Evolutionary conservation across 768 basidiomycete genomes (phyloP), one percentile per base, ranked within the genome.

Genomic region (Boletus bicolor): DNA sequence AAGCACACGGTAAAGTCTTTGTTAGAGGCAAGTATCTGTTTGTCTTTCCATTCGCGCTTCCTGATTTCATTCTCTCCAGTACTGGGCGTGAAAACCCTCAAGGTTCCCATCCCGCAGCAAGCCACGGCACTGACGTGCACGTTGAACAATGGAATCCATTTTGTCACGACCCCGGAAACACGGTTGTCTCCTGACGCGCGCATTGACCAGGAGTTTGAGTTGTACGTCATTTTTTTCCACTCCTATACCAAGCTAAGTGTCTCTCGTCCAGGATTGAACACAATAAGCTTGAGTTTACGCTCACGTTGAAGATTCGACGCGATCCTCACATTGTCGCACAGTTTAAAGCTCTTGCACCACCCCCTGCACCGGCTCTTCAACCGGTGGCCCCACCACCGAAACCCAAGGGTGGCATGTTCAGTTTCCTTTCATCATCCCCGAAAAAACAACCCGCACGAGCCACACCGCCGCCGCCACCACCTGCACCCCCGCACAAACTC

Each of bases 101-200:
- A 81, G 52, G 74, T 97, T 34, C 94, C 95, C 1, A 61, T 98
- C 32, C 95, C 94, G 0, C 73, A 75, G n/a, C 79, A 91, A 59
- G 73, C 82, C 0, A 93, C 94, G 0, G 79, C 76, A 28, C 75
- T 97, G 55, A 87, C 86, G 10, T 92, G 92, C 69, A 93, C 92
- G 0, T 78, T 98, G 58, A 97, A 98, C 72, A 98, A 98, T 64
- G 95, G 94, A 8, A 95, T 98, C 48, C 94, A 97, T 71, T 94
- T 89, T 60, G 95, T 98, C 36, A 91, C 90, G 5, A 97, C 92
- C 8, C 93, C 90, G 1, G 89, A 91, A 64, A 82, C 78, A 51
- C 75, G 77, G n/a, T 69, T 94, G 3, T 76, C 70, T 30, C 66
- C 69, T 41, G 83, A 87, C 45, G 80, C 82, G 50, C 76, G 78